Conservation (phyloP, 345 rosid species). For the Eucalyptus polyanthemos region DNA sequence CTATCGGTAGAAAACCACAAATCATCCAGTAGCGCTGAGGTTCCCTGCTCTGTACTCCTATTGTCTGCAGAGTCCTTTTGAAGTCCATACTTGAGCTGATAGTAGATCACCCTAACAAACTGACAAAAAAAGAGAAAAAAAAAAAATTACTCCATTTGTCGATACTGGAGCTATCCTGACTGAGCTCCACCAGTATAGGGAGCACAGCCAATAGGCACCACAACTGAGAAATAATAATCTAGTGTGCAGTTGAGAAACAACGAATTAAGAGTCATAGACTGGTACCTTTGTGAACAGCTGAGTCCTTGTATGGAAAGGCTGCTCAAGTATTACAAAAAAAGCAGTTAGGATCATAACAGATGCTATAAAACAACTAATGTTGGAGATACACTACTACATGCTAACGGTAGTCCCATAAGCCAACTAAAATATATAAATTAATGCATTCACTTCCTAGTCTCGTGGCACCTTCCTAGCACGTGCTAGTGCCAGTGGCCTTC, state of each 20-base stretch:
- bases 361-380: not conserved
- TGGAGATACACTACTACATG: not conserved
- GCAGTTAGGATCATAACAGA: not conserved
- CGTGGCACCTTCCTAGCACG: not conserved
- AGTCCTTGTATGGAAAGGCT: constrained; percentile 90
- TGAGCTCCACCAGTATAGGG: not conserved
- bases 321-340: not conserved
- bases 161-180: not conserved
- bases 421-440: not conserved
- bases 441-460: not conserved
- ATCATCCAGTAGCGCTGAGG: constrained; percentile 56
- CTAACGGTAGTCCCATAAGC: not conserved
- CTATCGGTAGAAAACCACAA: constrained; percentile 80
- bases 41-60: constrained; percentile 27
- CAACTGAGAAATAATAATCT: not conserved
- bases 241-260: not conserved
- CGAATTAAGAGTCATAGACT: not conserved
- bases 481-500: not conserved
- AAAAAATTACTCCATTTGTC: not conserved
- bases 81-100: constrained; percentile 85
- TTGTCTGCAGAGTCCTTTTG: constrained; percentile 36
- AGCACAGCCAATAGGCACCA: not conserved
- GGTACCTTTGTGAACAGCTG: constrained; percentile 68
- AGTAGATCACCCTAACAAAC: constrained; percentile 74
- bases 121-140: constrained; percentile 4